Conservation (phyloP, 164 flowering plant genomes). For the Macadamia tetraphylla region DNA sequence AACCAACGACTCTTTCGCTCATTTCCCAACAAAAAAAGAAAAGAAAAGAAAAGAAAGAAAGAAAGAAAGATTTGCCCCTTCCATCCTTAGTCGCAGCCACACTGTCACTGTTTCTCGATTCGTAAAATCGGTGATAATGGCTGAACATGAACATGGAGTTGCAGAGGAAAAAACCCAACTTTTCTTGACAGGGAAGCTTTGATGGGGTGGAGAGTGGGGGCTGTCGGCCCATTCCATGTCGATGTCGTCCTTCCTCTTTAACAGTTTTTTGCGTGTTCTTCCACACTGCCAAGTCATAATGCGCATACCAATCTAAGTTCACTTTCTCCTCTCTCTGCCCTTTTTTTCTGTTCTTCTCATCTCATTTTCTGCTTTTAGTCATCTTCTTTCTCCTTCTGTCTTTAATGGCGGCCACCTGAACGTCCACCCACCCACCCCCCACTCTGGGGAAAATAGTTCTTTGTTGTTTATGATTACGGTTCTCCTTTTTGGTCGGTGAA, state of each 20-base stretch:
- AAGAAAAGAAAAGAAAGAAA: background rate
- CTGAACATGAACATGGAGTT: conserved; percentile 15
- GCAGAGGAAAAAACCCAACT: conserved; percentile 18
- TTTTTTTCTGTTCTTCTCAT: conserved; percentile 1
- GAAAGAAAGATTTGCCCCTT: background rate
- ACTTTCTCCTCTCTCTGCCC: background rate
- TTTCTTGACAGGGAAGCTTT: conserved; percentile 30
- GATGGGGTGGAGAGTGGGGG: conserved; percentile 20
- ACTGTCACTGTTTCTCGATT: background rate
- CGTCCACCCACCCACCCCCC: background rate
- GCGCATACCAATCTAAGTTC: too few relatives aligned
- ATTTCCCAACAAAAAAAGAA: background rate
- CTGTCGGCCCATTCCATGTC: conserved; percentile 10
- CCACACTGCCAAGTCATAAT: conserved; percentile 3
- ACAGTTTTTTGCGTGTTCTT: background rate
- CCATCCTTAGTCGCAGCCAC: too few relatives aligned
- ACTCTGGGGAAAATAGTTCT: conserved; percentile 5
- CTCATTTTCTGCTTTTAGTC: background rate
- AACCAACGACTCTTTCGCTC: background rate
- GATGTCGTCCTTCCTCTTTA: conserved; percentile 20
- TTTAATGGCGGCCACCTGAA: conserved; percentile 31
- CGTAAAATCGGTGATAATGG: conserved; percentile 15
- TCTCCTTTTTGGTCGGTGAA: conserved; percentile 32
- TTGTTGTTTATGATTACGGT: conserved; percentile 27
- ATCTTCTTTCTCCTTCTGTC: conserved; percentile 11